A percentile compares a stretch with the other conserved stretches of the same genome.
phyloP scores from a whole-genome alignment of 768 basidiomycete species.

The Hygrophorus russula region DNA sequence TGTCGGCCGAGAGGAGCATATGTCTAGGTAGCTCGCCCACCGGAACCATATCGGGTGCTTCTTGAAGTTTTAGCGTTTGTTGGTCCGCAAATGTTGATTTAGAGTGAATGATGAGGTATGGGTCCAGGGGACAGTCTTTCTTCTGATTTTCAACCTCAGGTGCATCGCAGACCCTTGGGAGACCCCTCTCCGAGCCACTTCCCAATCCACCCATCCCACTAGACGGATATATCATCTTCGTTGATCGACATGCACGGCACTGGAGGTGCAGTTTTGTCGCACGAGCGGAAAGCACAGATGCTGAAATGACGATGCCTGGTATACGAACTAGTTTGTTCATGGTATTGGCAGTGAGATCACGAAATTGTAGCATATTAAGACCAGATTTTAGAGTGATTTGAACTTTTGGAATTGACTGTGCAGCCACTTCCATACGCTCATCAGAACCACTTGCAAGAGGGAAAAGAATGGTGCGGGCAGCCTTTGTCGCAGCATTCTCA shows the following conservation, averaged over 20 bases:
- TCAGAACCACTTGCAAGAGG: conserved; percentile 52
- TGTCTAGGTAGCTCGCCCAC: conserved; percentile 96
- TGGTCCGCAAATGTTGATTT: conserved; percentile 93
- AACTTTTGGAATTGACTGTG: conserved; percentile 45
- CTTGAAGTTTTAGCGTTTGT: conserved; percentile 93
- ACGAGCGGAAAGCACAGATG: conserved; percentile 85
- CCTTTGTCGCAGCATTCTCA: conserved; percentile 81
- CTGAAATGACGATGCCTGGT: conserved; percentile 96
- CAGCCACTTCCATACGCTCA: conserved; percentile 27
- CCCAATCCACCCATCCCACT: conserved; percentile 82
- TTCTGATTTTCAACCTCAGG: conserved; percentile 69
- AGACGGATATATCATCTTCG: conserved; percentile 66
- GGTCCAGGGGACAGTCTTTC: conserved; percentile 93
- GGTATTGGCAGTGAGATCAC: conserved; percentile 86
- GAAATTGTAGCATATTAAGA: conserved; percentile 86
- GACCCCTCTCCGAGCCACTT: conserved; percentile 69
- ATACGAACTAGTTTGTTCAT: conserved; percentile 95
- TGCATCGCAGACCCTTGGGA: conserved; percentile 85
- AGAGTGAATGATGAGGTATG: conserved; percentile 90
- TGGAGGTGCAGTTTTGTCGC: conserved; percentile 88
- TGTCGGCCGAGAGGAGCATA: conserved; percentile 84
- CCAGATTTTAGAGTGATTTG: conserved; percentile 87
- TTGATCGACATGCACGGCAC: conserved; percentile 81
- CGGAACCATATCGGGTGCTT: conserved; percentile 99
- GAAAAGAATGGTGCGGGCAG: conserved; percentile 75